phyloP scores from a whole-genome alignment of 805 yeast species.

The Lipomyces spencermartinsiae region DNA sequence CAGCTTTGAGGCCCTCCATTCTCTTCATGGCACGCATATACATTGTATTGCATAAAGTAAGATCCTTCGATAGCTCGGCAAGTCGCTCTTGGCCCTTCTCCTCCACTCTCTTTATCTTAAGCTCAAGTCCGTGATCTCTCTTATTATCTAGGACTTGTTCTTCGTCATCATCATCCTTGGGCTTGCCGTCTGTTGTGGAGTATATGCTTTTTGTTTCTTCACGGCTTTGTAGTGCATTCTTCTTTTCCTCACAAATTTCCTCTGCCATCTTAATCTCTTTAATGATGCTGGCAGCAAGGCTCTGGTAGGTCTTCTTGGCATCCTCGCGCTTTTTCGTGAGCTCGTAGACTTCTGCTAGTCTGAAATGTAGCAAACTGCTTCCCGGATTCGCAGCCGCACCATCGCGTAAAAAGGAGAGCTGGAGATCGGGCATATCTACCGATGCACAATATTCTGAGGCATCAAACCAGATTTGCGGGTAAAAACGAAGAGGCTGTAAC shows the following conservation, averaged over 20 bases:
- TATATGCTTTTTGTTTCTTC: constrained; percentile 8
- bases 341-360: constrained; percentile 74
- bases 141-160: neutral
- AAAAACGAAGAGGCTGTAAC: constrained; percentile 63
- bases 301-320: constrained; percentile 58
- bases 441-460: constrained; percentile 52
- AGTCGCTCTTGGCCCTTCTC: constrained; percentile 33
- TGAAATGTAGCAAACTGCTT: constrained; percentile 69
- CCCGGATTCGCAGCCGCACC: constrained; percentile 71
- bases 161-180: constrained; percentile 12
- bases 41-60: constrained; percentile 71
- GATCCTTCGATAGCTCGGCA: constrained; percentile 47
- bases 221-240: constrained; percentile 30
- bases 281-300: constrained; percentile 56
- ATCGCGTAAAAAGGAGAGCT: constrained; percentile 56
- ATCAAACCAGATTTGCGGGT: constrained; percentile 78
- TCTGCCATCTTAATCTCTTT: constrained; percentile 47
- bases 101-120: constrained; percentile 35
- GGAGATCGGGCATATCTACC: constrained; percentile 38
- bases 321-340: constrained; percentile 57
- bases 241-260: constrained; percentile 36
- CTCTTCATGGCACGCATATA: constrained; percentile 77
- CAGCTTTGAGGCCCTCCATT: constrained; percentile 67
- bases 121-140: constrained; percentile 2
- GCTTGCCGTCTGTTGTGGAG: neutral